Percentiles rank a stretch among this genome's conserved stretches.
These are phyloP conservation scores for Pleurotus platypus DNA, from an alignment of 768 basidiomycete genomes.

Conservation along the genomic window DNA sequence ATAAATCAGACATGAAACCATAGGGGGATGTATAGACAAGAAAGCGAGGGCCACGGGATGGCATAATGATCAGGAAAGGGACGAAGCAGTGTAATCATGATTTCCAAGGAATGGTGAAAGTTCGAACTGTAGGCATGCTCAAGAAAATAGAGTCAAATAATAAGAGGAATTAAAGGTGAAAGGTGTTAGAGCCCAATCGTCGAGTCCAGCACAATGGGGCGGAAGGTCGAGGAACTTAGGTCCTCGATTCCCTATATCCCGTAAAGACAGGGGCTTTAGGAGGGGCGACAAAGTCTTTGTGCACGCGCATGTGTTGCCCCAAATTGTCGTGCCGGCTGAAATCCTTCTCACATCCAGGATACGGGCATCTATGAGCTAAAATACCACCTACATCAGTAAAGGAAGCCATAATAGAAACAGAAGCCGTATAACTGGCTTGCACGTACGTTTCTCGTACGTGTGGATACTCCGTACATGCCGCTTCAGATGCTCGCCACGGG, in stretches of 20 bases:
- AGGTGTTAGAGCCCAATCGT: no score
- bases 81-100: neutral
- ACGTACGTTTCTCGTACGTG: conserved; percentile 89
- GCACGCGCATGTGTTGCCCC: conserved; percentile 84
- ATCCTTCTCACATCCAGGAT: conserved; percentile 76
- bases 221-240: neutral
- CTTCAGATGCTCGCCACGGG: conserved; percentile 86
- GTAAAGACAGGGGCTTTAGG: neutral
- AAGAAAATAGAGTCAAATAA: no score
- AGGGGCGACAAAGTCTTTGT: conserved; percentile 47
- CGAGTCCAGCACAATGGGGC: no score
- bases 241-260: neutral
- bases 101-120: no score
- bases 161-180: no score
- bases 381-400: conserved; percentile 7
- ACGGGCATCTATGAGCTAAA: conserved; percentile 77
- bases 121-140: no score
- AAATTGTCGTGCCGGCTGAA: conserved; percentile 89
- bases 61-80: neutral
- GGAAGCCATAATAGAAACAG: conserved; percentile 1
- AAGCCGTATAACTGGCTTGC: neutral
- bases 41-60: neutral
- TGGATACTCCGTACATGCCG: conserved; percentile 86
- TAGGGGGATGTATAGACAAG: neutral
- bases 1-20: neutral